Percentiles rank a stretch among this genome's conserved stretches.
Evolutionary conservation across 2,329 filamentous ascomycete genomes (phyloP).

Genomic region (Talaromyces sp.): DNA sequence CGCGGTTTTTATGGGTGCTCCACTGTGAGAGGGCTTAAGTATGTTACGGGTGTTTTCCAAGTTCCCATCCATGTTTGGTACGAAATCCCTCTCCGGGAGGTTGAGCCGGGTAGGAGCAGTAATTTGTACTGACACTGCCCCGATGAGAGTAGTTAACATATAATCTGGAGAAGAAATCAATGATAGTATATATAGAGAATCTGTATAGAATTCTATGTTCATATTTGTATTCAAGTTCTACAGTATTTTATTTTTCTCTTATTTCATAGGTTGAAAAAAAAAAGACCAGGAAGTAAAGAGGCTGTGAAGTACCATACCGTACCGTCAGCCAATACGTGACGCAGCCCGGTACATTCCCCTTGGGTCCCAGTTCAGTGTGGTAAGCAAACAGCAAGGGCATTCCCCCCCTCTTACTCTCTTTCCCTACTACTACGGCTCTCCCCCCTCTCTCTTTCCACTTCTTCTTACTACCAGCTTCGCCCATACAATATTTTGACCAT

Average conservation of each 20-base stretch:
- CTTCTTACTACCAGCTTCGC: slow-evolving; percentile 35
- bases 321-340: background rate
- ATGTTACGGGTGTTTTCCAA: slow-evolving; percentile 16
- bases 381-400: slow-evolving; percentile 29
- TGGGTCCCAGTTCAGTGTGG: background rate
- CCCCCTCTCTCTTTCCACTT: slow-evolving; percentile 34
- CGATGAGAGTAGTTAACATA: too few relatives aligned
- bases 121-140: too few relatives aligned
- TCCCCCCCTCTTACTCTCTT: slow-evolving; percentile 30
- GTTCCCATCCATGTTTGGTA: background rate
- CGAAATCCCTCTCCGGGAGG: background rate
- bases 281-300: too few relatives aligned
- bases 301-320: background rate
- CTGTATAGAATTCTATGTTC: too few relatives aligned
- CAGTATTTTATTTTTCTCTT: too few relatives aligned
- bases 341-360: slow-evolving; percentile 23
- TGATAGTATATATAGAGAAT: too few relatives aligned
- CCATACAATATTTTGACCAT: slow-evolving; percentile 36
- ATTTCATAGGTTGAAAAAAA: too few relatives aligned
- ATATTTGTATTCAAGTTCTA: too few relatives aligned
- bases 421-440: slow-evolving; percentile 40
- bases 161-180: too few relatives aligned
- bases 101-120: background rate
- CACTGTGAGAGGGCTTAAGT: slow-evolving; percentile 18
- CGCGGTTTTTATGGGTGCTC: slow-evolving; percentile 23